Percentiles rank a stretch among this genome's conserved stretches.
phyloP scores from a whole-genome alignment of 352 stramenopile species.

The Phytophthora rubi region DNA sequence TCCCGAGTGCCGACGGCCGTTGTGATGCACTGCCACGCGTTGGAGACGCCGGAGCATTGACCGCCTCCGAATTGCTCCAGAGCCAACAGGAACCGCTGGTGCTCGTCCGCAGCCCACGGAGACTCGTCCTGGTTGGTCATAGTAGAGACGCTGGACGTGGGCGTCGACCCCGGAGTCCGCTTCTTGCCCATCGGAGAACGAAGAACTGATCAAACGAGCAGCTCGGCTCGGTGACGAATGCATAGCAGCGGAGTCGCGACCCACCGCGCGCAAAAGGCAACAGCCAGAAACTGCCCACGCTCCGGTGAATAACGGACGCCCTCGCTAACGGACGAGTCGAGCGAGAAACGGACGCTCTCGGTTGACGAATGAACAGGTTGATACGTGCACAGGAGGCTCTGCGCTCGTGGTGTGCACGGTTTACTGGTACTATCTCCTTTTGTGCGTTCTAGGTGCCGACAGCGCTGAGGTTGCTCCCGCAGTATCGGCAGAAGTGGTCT shows the following conservation, averaged over 20 bases:
- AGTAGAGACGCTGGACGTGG: conserved; percentile 34
- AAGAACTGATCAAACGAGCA: background rate
- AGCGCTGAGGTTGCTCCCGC: background rate
- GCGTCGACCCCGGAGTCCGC: background rate
- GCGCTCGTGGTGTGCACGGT: no score
- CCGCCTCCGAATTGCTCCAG: conserved; percentile 70
- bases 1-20: conserved; percentile 60
- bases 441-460: background rate
- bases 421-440: background rate
- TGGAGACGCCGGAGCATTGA: conserved; percentile 42
- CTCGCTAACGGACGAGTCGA: background rate
- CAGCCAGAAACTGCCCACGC: conserved; percentile 16
- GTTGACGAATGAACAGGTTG: conserved; percentile 22
- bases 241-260: conserved; percentile 8
- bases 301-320: conserved; percentile 8
- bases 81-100: conserved; percentile 68
- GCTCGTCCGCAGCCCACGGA: conserved; percentile 66
- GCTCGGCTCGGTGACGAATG: conserved; percentile 5
- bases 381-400: no score
- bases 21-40: conserved; percentile 69
- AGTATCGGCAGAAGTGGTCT: conserved; percentile 1
- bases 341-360: background rate
- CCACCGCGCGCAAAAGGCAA: conserved; percentile 22
- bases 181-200: conserved; percentile 28
- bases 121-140: conserved; percentile 18